These are phyloP conservation scores for Tetrapisispora iriomotensis DNA, from an alignment of 805 yeast genomes.

Conservation along the genomic window DNA sequence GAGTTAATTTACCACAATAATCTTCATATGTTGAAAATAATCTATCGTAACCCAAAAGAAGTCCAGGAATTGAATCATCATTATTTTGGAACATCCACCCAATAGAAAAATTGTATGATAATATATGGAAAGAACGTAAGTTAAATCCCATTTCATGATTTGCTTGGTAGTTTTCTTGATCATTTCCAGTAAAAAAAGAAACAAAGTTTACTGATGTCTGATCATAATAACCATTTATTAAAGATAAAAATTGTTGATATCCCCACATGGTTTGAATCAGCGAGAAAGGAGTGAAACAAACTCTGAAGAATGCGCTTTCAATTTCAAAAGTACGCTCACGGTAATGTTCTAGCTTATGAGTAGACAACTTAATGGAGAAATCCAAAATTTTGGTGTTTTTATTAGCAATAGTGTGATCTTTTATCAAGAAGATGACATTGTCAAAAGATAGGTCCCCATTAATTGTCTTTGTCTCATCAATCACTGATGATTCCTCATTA, in stretches of 20 bases:
- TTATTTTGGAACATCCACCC: conserved; percentile 66
- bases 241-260: conserved; percentile 10
- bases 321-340: conserved; percentile 41
- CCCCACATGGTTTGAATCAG: conserved; percentile 34
- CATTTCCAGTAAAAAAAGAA: neutral
- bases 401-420: conserved; percentile 28
- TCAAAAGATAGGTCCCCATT: conserved; percentile 22
- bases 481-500: conserved; percentile 6
- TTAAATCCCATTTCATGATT: conserved; percentile 13
- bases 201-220: conserved; percentile 4
- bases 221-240: conserved; percentile 12
- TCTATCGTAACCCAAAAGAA: conserved; percentile 69
- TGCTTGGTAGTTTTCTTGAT: neutral
- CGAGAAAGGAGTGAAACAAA: conserved; percentile 46
- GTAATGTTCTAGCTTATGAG: conserved; percentile 26
- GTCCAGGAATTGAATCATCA: conserved; percentile 45
- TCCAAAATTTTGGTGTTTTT: conserved; percentile 37
- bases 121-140: conserved; percentile 45
- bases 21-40: conserved; percentile 57
- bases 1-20: conserved; percentile 53
- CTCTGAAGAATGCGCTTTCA: conserved; percentile 48
- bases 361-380: conserved; percentile 36
- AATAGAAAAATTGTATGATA: conserved; percentile 56
- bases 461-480: conserved; percentile 5
- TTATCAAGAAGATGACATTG: conserved; percentile 24